Evolutionary conservation across 2,329 filamentous ascomycete genomes (phyloP), one percentile per base, ranked within the genome.

Genomic region (Septoria petroselini): DNA sequence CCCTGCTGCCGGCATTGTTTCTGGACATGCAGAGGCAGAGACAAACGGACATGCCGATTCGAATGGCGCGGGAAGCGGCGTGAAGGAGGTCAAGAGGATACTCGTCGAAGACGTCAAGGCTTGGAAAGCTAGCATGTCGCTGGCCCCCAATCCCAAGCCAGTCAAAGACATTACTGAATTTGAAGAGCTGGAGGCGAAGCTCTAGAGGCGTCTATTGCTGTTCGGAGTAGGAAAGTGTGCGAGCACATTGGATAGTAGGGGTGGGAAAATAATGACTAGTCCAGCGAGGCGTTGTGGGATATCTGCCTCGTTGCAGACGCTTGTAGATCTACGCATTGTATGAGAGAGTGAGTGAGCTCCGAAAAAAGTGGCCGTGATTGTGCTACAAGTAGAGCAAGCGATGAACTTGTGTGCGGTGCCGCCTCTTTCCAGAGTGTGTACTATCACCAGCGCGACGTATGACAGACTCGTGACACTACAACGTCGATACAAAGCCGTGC

Each of bases 151-250:
- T 1, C 82, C 90, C 1, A 77, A 77, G 54, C 81, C 91, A 0
- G 80, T 87, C 23, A 84, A 80, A 64, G 85, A 93, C 58, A 69
- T 97, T 48, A 85, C 78, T 54, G 86, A 90, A 63, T 97, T 91
- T 69, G 87, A 95, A 67, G 91, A 96, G 52, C 75, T 84, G 52
- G 88, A 88, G 56, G 73, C 87, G 11, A 96, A 96, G 73, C 76
- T 96, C 12, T 69, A 46, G 23, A 27, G 18, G 43, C 29, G 18
- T 14, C 6, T n/a, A 9, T 21, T 29, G 12, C 6, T 29, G 9
- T 1, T 17, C 21, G 19, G 11, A n/a, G 11, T n/a, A 21, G 11
- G 3, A 12, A 41, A n/a, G 37, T 39, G 37, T 25, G 37, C 37
- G 17, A 6, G n/a, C 18, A 35, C 15, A 15, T n/a, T 14, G 9